Conservation (phyloP, 2,329 filamentous ascomycete species). For the Fusarium euwallaceae region DNA sequence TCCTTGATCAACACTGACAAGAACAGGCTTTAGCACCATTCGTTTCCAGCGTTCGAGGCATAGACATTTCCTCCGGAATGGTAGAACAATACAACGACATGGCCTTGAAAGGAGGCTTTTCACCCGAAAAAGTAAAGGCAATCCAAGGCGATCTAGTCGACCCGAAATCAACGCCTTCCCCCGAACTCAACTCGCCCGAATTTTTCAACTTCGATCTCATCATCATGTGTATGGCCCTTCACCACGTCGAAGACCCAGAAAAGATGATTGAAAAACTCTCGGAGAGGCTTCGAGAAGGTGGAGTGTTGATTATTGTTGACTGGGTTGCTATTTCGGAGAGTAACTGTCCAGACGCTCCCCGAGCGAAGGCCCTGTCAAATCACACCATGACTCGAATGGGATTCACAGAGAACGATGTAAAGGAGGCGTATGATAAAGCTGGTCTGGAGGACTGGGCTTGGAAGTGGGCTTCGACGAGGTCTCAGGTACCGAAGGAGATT, state of each 20-base stretch:
- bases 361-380: constrained; percentile 13
- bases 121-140: constrained; percentile 46
- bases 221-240: constrained; percentile 53
- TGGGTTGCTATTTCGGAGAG: constrained; percentile 41
- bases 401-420: constrained; percentile 42
- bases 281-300: constrained; percentile 47
- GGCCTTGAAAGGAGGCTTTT: constrained; percentile 42
- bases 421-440: constrained; percentile 36
- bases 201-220: constrained; percentile 50
- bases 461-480: constrained; percentile 38
- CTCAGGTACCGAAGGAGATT: constrained; percentile 40
- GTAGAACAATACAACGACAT: constrained; percentile 49
- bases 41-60: constrained; percentile 49
- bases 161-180: constrained; percentile 32
- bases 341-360: constrained; percentile 7
- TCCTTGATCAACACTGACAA: constrained; percentile 3
- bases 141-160: constrained; percentile 49
- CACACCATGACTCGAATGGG: constrained; percentile 40
- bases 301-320: constrained; percentile 52
- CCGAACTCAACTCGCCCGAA: constrained; percentile 36
- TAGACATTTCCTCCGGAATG: constrained; percentile 53
- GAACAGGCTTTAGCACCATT: constrained; percentile 49
- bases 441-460: constrained; percentile 44
- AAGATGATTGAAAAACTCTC: constrained; percentile 47
- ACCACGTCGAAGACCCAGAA: constrained; percentile 50